Conservation (phyloP, 208 protist genomes). For the Leishmania turanica region DNA sequence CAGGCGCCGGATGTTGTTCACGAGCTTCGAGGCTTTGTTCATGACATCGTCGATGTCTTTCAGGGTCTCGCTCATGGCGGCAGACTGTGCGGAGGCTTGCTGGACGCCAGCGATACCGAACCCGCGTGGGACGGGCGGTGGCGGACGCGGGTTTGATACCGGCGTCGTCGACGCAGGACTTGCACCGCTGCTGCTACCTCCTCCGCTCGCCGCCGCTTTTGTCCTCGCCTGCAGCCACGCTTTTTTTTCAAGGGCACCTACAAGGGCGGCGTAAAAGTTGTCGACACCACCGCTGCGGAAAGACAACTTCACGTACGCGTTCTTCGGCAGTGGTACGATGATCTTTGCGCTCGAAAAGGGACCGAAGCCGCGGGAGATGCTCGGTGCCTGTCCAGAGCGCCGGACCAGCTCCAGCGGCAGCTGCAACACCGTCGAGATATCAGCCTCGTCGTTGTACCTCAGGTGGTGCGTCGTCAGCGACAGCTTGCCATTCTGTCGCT, state of each 20-base stretch:
- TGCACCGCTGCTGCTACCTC: background rate
- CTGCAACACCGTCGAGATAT: conserved; percentile 34
- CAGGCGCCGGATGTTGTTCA: conserved; percentile 65
- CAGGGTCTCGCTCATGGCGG: conserved; percentile 56
- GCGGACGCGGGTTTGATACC: background rate
- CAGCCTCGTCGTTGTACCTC: conserved; percentile 47
- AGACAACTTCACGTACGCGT: conserved; percentile 49
- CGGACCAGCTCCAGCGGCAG: conserved; percentile 54
- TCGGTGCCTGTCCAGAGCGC: conserved; percentile 35
- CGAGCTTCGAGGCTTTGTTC: conserved; percentile 73
- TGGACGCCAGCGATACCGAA: conserved; percentile 82
- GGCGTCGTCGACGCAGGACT: background rate
- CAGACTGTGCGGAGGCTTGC: conserved; percentile 49
- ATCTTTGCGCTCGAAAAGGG: conserved; percentile 69
- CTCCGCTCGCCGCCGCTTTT: background rate
- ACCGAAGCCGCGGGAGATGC: conserved; percentile 32
- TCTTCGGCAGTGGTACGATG: conserved; percentile 49
- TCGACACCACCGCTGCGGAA: conserved; percentile 67
- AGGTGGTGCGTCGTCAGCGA: conserved; percentile 69
- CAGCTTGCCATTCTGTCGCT: conserved; percentile 65
- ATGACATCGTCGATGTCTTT: conserved; percentile 88
- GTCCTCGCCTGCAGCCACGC: conserved; percentile 31
- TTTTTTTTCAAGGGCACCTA: conserved; percentile 43
- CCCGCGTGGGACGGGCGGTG: conserved; percentile 41
- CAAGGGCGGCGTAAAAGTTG: conserved; percentile 47